A percentile compares a stretch with the other conserved stretches of the same genome.
phyloP scores from a whole-genome alignment of 192 early-diverging fungal genomes.

The Geranomyces michiganensis region DNA sequence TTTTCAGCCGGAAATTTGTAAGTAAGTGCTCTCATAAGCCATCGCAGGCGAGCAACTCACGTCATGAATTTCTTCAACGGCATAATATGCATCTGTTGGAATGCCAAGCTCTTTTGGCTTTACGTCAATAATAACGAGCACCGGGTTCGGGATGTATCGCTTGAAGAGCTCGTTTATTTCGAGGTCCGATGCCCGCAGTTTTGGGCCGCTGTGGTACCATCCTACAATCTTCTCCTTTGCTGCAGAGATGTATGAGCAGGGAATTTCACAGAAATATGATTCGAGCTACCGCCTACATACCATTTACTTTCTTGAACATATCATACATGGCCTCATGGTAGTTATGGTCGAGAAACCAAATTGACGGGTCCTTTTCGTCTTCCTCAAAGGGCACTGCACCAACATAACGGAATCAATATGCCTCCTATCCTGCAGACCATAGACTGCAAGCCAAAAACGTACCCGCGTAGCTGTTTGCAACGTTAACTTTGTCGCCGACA shows the following conservation, averaged over 20 bases:
- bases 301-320: constrained; percentile 99
- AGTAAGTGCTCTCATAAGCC: too few species aligned
- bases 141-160: constrained; percentile 91
- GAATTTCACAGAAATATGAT: not conserved
- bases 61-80: constrained; percentile 97
- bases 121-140: constrained; percentile 96
- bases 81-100: constrained; percentile 96
- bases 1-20: too few species aligned
- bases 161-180: constrained; percentile 99
- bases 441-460: too few species aligned
- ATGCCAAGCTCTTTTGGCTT: constrained; percentile 91
- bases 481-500: constrained; percentile 85
- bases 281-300: constrained; percentile 46
- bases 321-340: constrained; percentile 99
- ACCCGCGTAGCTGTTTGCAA: constrained; percentile 98
- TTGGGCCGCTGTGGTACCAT: constrained; percentile 99
- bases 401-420: not conserved
- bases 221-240: constrained; percentile 95
- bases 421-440: too few species aligned
- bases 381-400: constrained; percentile 95
- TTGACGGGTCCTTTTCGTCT: constrained; percentile 95
- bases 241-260: constrained; percentile 28
- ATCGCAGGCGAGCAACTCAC: too few species aligned
- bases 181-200: constrained; percentile 92
- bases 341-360: constrained; percentile 99